Evolutionary conservation across 2,329 filamentous ascomycete genomes (phyloP).

Genomic region (Microcyclosporella mali): DNA sequence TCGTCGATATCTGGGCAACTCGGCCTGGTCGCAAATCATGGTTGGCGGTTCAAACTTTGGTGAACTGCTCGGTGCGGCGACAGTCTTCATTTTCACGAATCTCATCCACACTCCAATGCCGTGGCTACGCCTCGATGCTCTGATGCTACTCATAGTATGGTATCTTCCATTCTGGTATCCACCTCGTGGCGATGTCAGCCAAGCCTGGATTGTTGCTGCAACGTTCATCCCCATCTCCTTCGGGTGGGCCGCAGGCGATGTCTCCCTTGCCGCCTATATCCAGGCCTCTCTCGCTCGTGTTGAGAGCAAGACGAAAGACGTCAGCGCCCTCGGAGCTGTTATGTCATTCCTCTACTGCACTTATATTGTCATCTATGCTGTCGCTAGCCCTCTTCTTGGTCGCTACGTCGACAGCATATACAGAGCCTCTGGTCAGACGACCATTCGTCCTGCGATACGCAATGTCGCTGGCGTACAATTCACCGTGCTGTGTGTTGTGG

Average conservation of each 20-base stretch:
- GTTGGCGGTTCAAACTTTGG: slow-evolving; percentile 8
- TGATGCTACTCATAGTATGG: slow-evolving; percentile 5
- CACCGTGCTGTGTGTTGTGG: slow-evolving; percentile 5
- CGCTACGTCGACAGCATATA: slow-evolving; percentile 5
- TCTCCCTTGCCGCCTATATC: slow-evolving; percentile 7
- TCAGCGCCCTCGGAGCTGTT: slow-evolving; percentile 8
- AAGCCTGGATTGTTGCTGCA: slow-evolving; percentile 8
- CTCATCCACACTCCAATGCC: slow-evolving; percentile 9
- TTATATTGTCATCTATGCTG: slow-evolving; percentile 7
- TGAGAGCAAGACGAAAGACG: slow-evolving; percentile 7
- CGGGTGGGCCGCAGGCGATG: slow-evolving; percentile 7
- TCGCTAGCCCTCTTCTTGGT: slow-evolving; percentile 3
- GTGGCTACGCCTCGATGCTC: slow-evolving; percentile 5
- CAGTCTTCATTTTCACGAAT: slow-evolving; percentile 8
- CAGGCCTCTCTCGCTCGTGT: slow-evolving; percentile 6
- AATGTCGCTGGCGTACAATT: slow-evolving; percentile 8
- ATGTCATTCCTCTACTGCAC: slow-evolving; percentile 10
- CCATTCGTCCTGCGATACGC: slow-evolving; percentile 6
- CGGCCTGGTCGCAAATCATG: slow-evolving; percentile 8
- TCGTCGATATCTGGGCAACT: slow-evolving; percentile 6
- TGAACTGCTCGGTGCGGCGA: slow-evolving; percentile 3
- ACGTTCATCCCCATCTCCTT: slow-evolving; percentile 8
- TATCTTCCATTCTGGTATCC: slow-evolving; percentile 8
- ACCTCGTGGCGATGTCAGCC: slow-evolving; percentile 2
- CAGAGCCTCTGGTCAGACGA: slow-evolving; percentile 1